phyloP scores from a whole-genome alignment of 1,284 basidiomycete genomes.

The Hortiboletus rubellus region DNA sequence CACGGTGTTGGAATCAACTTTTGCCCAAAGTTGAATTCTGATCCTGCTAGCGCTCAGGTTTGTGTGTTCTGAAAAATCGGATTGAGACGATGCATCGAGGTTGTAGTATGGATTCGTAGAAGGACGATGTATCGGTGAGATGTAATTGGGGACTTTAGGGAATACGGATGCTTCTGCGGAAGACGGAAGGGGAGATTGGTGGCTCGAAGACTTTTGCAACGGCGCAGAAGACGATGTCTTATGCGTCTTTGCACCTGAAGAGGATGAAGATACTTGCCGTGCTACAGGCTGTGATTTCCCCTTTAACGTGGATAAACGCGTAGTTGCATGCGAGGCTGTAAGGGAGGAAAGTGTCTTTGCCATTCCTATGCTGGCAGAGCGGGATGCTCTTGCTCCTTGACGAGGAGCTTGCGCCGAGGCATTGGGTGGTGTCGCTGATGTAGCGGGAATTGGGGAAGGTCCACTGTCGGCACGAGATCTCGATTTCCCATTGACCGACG shows the following conservation, averaged over 20 bases:
- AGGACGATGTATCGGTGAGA: conserved; percentile 68
- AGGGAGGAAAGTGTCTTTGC: conserved; percentile 18
- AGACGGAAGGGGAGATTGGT: conserved; percentile 25
- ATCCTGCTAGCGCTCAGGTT: conserved; percentile 51
- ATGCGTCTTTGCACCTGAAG: conserved; percentile 23
- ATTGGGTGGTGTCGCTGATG: not conserved
- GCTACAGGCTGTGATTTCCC: conserved; percentile 17
- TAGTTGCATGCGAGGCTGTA: conserved; percentile 3
- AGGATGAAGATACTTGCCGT: conserved; percentile 23
- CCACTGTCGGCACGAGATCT: conserved; percentile 31
- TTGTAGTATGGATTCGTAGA: conserved; percentile 77
- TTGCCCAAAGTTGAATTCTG: conserved; percentile 62
- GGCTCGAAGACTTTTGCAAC: conserved; percentile 22
- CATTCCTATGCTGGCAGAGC: conserved; percentile 16
- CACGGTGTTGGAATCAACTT: conserved; percentile 22
- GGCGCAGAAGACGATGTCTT: conserved; percentile 27
- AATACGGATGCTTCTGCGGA: conserved; percentile 18
- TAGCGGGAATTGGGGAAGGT: conserved; percentile 12
- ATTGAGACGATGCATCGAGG: conserved; percentile 48
- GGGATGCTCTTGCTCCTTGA: conserved; percentile 13
- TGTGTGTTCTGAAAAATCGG: conserved; percentile 48
- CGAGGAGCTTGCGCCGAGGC: conserved; percentile 9
- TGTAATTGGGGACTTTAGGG: conserved; percentile 54
- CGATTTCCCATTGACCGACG: conserved; percentile 17
- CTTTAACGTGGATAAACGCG: conserved; percentile 13